Evolutionary conservation across 331 rosid genomes (phyloP).

Genomic region (Pyracantha coccinea): DNA sequence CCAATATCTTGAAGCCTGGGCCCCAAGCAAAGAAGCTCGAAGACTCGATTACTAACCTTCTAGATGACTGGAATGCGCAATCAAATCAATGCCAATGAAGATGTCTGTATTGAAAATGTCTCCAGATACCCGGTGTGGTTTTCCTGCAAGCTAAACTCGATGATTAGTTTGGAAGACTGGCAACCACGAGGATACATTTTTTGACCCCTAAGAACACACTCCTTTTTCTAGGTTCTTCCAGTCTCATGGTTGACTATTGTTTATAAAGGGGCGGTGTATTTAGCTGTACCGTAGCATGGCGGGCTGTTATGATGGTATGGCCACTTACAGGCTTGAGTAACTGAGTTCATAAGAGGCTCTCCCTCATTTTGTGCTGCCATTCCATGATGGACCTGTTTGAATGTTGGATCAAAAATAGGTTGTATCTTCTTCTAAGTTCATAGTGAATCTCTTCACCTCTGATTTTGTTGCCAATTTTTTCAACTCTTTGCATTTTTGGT

Average conservation of each 20-base stretch:
- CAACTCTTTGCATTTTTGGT: too few relatives aligned
- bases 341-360: slow-evolving; percentile 7
- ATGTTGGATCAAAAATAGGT: slow-evolving; percentile 4
- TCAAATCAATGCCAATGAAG: slow-evolving; percentile 57
- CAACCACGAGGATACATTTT: slow-evolving; percentile 11
- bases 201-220: slow-evolving; percentile 6
- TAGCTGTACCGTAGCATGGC: slow-evolving; percentile 2
- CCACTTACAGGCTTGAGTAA: slow-evolving; percentile 7
- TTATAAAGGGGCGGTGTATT: slow-evolving; percentile 11
- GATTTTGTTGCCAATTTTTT: background rate
- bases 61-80: slow-evolving; percentile 65
- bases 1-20: slow-evolving; percentile 62
- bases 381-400: slow-evolving; percentile 4
- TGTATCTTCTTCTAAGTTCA: background rate
- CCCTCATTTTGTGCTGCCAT: slow-evolving; percentile 15
- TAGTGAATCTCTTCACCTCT: background rate
- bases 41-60: slow-evolving; percentile 55
- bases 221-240: slow-evolving; percentile 7
- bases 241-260: slow-evolving; percentile 11
- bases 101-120: slow-evolving; percentile 1
- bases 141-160: background rate
- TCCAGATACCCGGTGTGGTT: background rate
- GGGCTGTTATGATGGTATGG: slow-evolving; percentile 3
- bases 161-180: background rate
- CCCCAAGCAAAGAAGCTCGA: slow-evolving; percentile 72